These are phyloP conservation scores for Solanum tacnaense DNA, from an alignment of 257 asterid genomes.

Conservation along the genomic window DNA sequence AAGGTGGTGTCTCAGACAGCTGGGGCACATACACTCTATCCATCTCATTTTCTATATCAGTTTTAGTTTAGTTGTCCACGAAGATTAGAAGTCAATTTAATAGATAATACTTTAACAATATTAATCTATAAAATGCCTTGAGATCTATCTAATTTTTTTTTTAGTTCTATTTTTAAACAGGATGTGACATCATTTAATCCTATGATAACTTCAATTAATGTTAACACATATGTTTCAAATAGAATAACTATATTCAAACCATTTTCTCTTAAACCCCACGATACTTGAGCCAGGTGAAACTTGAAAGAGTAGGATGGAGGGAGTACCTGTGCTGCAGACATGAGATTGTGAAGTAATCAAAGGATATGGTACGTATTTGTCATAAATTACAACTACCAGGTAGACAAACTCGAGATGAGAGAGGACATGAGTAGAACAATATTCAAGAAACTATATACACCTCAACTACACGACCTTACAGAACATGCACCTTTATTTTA, in stretches of 20 bases:
- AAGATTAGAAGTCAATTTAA: not conserved
- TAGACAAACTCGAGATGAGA: not conserved
- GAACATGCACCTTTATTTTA: slow-evolving; percentile 44
- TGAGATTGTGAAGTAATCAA: not conserved
- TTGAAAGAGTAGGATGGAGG: not conserved
- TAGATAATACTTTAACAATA: not conserved
- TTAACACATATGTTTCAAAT: not conserved
- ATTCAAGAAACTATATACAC: not conserved
- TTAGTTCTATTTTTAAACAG: not conserved
- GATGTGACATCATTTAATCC: not conserved
- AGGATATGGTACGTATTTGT: not conserved
- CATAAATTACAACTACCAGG: not conserved
- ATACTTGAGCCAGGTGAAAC: not conserved
- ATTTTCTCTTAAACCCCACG: not conserved
- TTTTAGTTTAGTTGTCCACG: not conserved
- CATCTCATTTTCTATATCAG: not conserved
- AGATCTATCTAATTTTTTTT: not conserved
- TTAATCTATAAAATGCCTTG: not conserved
- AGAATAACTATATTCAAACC: not conserved
- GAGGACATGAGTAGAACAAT: not conserved
- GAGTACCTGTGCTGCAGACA: not conserved
- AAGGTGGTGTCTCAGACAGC: not conserved
- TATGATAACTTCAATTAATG: not conserved
- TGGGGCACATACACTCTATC: not conserved
- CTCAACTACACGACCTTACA: not conserved